Base-by-base conservation (phyloP, 768 basidiomycete genomes). In the Boletus vermiculosoides region DNA sequence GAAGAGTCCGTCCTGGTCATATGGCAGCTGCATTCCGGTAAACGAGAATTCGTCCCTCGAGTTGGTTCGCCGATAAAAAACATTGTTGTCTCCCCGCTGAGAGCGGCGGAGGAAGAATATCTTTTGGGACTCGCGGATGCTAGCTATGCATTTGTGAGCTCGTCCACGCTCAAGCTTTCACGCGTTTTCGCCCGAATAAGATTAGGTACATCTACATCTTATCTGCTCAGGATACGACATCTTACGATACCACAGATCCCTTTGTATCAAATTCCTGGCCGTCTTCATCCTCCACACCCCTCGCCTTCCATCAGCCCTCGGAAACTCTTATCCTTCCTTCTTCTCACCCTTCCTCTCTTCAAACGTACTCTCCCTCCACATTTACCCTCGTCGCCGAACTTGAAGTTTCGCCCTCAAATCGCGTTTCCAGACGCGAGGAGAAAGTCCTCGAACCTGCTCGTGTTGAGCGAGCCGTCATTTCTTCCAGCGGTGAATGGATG, bases 1-100 rank as follows among this genome's bases (percentile, higher is more conserved):
- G 93, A 97, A 71, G 97, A 98, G 71, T 83, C 90, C 33, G 96
- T 98, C 11, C 73, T 99, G n/a, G 95, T 98, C 39, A 88, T 96
- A 56, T 99, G 97, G 97, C 93, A 97, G 68, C 71, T 99, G 41
- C 87, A 92, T 60, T 85, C 88, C 0, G 90, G 91, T 5, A 90
- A 86, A 71, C 88, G 86, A 68, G 94, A 97, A 70, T 98, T 92
- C 67, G 83, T 98, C 2, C 94, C 97, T 33, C 85, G 97, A 50
- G 79, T 98, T 12, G 95, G 96, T 18, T 87, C 93, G 4, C 86
- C 94, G 5, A 90, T 98, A 52, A 81, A 79, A 64, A 85, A 83
- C 36, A 78, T 95, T 34, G 79, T 85, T 4, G 75, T 90, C 42
- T 80, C 79, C 8, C 82, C 77, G 51, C 68, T 72, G n/a, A 78